Evolutionary conservation across 768 basidiomycete genomes (phyloP).

Genomic region (Rhizopogon roseolus): DNA sequence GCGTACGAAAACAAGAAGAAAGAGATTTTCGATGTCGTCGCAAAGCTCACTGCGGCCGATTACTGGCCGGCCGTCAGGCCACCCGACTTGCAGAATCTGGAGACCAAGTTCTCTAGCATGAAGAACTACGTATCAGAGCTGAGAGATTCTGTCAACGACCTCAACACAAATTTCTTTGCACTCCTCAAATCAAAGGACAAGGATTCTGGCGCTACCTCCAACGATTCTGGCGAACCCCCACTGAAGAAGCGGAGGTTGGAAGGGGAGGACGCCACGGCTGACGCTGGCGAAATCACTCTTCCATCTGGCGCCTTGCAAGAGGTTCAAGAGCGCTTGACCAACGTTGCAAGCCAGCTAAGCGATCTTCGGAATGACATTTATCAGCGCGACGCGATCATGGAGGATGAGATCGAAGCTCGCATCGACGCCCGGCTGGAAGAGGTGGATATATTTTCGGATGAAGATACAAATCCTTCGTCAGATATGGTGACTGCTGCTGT

Average conservation of each 20-base stretch:
- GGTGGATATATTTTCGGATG: slow-evolving; percentile 14
- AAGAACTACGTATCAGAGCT: slow-evolving; percentile 29
- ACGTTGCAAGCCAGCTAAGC: slow-evolving; percentile 22
- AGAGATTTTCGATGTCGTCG: slow-evolving; percentile 25
- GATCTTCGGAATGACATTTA: slow-evolving; percentile 32
- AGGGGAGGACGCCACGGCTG: background rate
- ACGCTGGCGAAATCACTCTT: background rate
- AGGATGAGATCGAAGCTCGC: slow-evolving; percentile 24
- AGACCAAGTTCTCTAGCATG: slow-evolving; percentile 15
- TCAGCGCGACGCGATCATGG: slow-evolving; percentile 27
- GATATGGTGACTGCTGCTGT: slow-evolving; percentile 22
- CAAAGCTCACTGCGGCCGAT: slow-evolving; percentile 26
- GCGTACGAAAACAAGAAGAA: slow-evolving; percentile 25
- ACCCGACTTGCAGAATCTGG: slow-evolving; percentile 16
- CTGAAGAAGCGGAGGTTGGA: slow-evolving; percentile 15
- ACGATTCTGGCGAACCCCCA: slow-evolving; percentile 1
- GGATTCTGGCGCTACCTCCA: background rate
- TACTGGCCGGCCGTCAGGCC: slow-evolving; percentile 36
- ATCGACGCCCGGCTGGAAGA: slow-evolving; percentile 25
- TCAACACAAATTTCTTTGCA: slow-evolving; percentile 16
- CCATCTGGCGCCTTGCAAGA: slow-evolving; percentile 17
- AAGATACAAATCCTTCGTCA: slow-evolving; percentile 11
- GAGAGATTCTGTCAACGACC: slow-evolving; percentile 15
- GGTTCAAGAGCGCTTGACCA: slow-evolving; percentile 23
- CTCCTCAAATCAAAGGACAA: slow-evolving; percentile 14